phyloP scores from a whole-genome alignment of 225 moss, liverwort and hornwort genomes.

The Polytrichum formosum region DNA sequence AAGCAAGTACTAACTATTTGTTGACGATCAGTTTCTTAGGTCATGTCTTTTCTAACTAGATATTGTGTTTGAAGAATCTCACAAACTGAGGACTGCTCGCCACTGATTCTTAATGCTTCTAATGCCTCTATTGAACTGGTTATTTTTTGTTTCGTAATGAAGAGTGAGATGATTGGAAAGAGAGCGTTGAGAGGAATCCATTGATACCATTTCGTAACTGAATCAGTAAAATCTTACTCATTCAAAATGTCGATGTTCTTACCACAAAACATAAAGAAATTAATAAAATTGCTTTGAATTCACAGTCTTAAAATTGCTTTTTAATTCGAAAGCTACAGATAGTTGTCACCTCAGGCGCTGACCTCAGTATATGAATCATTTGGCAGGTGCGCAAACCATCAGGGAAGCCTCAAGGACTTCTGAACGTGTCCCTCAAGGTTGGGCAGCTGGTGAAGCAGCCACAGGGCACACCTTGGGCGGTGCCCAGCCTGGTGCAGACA shows the following conservation, averaged over 20 bases:
- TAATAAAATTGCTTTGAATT: background rate
- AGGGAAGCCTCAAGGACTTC: constrained; percentile 30
- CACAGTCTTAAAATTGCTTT: background rate
- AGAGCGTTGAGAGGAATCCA: too few species aligned
- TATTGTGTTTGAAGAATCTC: too few species aligned
- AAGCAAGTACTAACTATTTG: background rate
- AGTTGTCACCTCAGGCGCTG: background rate
- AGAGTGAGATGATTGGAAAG: too few species aligned
- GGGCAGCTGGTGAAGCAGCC: constrained; percentile 28
- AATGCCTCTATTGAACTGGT: too few species aligned
- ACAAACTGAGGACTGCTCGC: too few species aligned
- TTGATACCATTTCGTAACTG: too few species aligned
- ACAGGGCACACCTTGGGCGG: constrained; percentile 17
- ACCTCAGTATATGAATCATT: background rate
- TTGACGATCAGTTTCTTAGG: background rate
- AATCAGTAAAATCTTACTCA: too few species aligned
- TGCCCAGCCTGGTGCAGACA: constrained; percentile 19
- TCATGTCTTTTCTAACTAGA: too few species aligned
- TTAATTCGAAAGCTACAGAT: background rate
- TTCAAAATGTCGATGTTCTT: too few species aligned
- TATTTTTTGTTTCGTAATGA: too few species aligned
- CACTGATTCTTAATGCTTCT: too few species aligned
- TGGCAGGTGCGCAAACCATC: constrained; percentile 37
- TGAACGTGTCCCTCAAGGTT: constrained; percentile 23
- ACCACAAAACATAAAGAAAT: too few species aligned